Evolutionary conservation across 1,284 basidiomycete genomes (phyloP), one percentile per base, ranked within the genome.

Genomic region (Sporisorium reilianum): DNA sequence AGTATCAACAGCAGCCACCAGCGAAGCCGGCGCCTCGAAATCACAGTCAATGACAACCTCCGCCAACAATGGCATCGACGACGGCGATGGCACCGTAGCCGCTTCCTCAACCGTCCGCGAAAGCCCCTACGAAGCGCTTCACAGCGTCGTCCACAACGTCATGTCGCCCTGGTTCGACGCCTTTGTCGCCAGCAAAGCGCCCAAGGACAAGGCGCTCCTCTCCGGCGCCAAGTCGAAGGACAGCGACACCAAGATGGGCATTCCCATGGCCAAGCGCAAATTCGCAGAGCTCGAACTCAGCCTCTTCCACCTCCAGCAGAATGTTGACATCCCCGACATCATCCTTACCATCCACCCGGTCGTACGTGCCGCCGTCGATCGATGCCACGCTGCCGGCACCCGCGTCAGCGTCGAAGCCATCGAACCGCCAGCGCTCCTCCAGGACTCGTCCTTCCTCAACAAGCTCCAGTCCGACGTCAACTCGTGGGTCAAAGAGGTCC

Each of bases 161-260:
- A 94, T 98, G 51, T 95, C 97, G 72, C 95, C 96, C 0, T 98
- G 94, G 91, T 98, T 99, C 80, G 95, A 98, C 85, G 95, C 95
- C 14, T 98, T 97, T 80, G 94, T 97, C 30, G 87, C 85, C 54
- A 87, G 88, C 52, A 86, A 86, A 60, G 67, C 68, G 3, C 59
- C 65, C 40, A 74, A 76, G 26, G 75, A 77, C 50, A 80, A 77
- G 34, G 53, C 52, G n/a, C 52, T 68, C 16, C 53, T 65, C 0
- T 58, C 63, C 2, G 60, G 55, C 12, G 60, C 64, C 48, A 80
- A 84, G 64, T 63, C 64, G 28, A 79, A 78, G 53, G 84, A 83
- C 50, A 78, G 66, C 50, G 85, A 84, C 79, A 89, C 89, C 52
- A 93, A 95, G 86, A 93, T 95, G 90, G 94, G 94, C 69, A 97